Evolutionary conservation across 805 yeast genomes (phyloP).

Genomic region (Lipomyces starkeyi): DNA sequence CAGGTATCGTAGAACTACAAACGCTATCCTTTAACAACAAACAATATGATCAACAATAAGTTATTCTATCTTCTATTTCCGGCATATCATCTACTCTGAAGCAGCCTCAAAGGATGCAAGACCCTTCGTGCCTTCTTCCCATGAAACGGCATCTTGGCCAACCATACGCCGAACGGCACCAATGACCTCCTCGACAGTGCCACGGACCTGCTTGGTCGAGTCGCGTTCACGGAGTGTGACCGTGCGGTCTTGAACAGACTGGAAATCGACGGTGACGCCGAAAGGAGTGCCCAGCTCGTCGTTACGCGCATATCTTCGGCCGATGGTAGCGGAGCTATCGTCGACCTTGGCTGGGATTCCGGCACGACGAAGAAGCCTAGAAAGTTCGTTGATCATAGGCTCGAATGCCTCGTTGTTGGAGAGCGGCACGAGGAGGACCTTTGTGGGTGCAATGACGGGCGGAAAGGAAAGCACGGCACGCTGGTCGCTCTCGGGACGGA

Average conservation of each 20-base stretch:
- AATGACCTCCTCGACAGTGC: slow-evolving; percentile 73
- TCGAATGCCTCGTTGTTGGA: slow-evolving; percentile 80
- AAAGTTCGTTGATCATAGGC: slow-evolving; percentile 74
- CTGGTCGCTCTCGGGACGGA: slow-evolving; percentile 85
- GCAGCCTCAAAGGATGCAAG: slow-evolving; percentile 72
- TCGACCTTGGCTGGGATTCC: slow-evolving; percentile 95
- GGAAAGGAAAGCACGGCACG: slow-evolving; percentile 92
- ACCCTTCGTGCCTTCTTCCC: slow-evolving; percentile 84
- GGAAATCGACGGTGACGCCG: slow-evolving; percentile 96
- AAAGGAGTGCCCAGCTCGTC: slow-evolving; percentile 99
- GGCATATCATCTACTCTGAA: slow-evolving; percentile 18
- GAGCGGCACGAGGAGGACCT: slow-evolving; percentile 92
- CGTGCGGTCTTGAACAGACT: slow-evolving; percentile 82
- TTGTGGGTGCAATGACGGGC: slow-evolving; percentile 96
- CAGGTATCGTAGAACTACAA: background rate
- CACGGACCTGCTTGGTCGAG: slow-evolving; percentile 95
- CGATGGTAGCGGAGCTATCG: slow-evolving; percentile 96
- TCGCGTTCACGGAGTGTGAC: slow-evolving; percentile 97
- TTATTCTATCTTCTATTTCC: background rate
- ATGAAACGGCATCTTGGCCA: slow-evolving; percentile 65
- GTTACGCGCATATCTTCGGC: slow-evolving; percentile 97
- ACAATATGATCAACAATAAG: background rate
- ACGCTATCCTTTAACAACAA: background rate
- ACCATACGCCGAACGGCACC: slow-evolving; percentile 75
- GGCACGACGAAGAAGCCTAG: slow-evolving; percentile 71